These are phyloP conservation scores for Neostapfia colusana DNA, from an alignment of 176 grass and related monocot genomes.

Conservation along the genomic window DNA sequence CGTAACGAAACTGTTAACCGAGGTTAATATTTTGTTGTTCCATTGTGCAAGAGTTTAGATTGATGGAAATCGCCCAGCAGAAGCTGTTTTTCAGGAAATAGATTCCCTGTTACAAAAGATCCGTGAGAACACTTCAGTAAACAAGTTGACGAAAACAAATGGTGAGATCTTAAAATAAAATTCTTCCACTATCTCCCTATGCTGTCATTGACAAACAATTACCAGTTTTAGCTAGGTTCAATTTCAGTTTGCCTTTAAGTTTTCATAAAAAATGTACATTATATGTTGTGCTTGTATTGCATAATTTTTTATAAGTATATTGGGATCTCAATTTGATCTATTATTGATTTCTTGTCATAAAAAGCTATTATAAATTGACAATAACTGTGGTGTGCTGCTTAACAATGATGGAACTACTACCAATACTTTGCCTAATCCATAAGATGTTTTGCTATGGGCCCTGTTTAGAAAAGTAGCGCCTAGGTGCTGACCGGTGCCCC, in stretches of 20 bases:
- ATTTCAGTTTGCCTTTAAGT: neutral
- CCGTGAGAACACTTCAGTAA: constrained; percentile 44
- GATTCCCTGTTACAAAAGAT: constrained; percentile 68
- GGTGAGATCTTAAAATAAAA: constrained; percentile 51
- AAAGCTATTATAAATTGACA: neutral
- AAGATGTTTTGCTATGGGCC: too few relatives aligned
- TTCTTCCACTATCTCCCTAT: constrained; percentile 21
- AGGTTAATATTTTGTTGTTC: constrained; percentile 38
- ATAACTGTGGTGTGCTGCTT: constrained; percentile 10
- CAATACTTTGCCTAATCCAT: too few relatives aligned
- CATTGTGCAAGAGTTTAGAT: constrained; percentile 64
- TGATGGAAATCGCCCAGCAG: constrained; percentile 71
- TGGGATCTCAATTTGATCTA: neutral
- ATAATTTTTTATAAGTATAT: neutral
- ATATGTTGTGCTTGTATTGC: neutral
- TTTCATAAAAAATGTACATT: neutral
- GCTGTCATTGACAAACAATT: constrained; percentile 13
- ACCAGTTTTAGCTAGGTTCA: constrained; percentile 5
- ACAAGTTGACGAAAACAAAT: constrained; percentile 58
- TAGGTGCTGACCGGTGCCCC: too few relatives aligned
- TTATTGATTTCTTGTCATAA: neutral
- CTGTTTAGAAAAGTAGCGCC: too few relatives aligned
- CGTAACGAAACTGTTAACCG: constrained; percentile 28
- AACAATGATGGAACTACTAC: neutral
- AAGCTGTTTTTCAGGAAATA: constrained; percentile 71